Evolutionary conservation across 139 green algal species (phyloP).

Genomic region (Chlamydomonas applanata): DNA sequence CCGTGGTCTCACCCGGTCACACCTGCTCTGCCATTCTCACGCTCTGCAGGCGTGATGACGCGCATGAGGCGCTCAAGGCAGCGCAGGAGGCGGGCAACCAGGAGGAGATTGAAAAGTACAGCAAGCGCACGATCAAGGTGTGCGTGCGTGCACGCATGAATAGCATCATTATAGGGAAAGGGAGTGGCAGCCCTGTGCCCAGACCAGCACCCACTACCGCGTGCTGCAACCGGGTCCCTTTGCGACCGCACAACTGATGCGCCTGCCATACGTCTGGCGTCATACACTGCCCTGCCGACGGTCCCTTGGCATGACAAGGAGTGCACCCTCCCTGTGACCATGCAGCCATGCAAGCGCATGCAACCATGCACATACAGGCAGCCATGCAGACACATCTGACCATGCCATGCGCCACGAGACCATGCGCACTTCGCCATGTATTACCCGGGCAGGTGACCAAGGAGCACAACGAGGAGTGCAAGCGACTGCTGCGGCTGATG

Average conservation of each 20-base stretch:
- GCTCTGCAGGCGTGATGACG: constrained; percentile 13
- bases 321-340: neutral
- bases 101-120: constrained; percentile 94
- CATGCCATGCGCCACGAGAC: neutral
- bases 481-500: constrained; percentile 89
- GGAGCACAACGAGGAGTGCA: constrained; percentile 97
- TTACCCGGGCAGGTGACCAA: constrained; percentile 30
- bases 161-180: neutral
- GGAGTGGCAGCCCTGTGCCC: no score
- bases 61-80: constrained; percentile 27
- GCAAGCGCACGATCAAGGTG: constrained; percentile 86
- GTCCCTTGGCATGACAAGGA: neutral
- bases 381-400: neutral
- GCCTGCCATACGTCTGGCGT: no score
- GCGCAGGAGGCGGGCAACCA: constrained; percentile 79
- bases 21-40: no score
- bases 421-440: neutral
- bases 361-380: constrained; percentile 7
- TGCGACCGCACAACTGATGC: no score
- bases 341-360: neutral
- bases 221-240: no score
- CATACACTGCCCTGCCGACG: no score
- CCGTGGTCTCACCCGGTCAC: no score
- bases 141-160: no score
- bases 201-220: no score